Evolutionary conservation across 495 filamentous ascomycete species (phyloP).

Genomic region (Pseudomonodictys pantanalensis): DNA sequence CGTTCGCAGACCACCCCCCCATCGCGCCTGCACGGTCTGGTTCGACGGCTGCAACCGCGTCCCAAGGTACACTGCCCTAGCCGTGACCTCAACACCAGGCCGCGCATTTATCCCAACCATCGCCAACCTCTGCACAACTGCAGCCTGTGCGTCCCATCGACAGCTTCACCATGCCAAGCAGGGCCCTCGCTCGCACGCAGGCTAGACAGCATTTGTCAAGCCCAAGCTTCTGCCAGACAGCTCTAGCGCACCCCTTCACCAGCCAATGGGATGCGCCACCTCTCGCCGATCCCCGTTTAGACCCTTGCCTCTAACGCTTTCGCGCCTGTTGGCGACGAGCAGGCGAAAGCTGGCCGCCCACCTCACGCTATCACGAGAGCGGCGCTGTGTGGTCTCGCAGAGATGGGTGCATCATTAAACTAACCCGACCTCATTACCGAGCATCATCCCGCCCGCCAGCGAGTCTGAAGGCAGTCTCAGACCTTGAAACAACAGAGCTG

Average conservation of each 20-base stretch:
- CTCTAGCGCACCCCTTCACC: neutral
- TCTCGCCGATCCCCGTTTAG: conserved; percentile 20
- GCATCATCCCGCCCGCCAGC: neutral
- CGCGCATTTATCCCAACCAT: neutral
- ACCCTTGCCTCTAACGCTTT: conserved; percentile 1
- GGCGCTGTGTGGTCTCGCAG: neutral
- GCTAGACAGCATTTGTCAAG: conserved; percentile 5
- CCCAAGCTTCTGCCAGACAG: neutral
- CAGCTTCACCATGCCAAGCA: neutral
- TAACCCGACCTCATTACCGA: conserved; percentile 2
- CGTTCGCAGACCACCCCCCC: neutral
- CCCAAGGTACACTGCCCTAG: neutral
- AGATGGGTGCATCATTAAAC: neutral
- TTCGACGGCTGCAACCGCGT: neutral
- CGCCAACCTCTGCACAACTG: conserved; percentile 20
- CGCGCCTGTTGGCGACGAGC: neutral
- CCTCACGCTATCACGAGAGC: neutral
- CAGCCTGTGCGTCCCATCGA: conserved; percentile 1
- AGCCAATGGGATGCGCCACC: neutral
- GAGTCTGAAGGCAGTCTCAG: neutral
- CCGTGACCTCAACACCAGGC: neutral
- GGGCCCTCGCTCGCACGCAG: conserved; percentile 8
- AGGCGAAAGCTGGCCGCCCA: conserved; percentile 9
- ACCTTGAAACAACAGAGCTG: neutral
- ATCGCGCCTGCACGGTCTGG: neutral